A percentile compares a stretch with the other conserved stretches of the same genome.
phyloP scores from a whole-genome alignment of 2,329 filamentous ascomycete genomes.

The Cercospora beticola region DNA sequence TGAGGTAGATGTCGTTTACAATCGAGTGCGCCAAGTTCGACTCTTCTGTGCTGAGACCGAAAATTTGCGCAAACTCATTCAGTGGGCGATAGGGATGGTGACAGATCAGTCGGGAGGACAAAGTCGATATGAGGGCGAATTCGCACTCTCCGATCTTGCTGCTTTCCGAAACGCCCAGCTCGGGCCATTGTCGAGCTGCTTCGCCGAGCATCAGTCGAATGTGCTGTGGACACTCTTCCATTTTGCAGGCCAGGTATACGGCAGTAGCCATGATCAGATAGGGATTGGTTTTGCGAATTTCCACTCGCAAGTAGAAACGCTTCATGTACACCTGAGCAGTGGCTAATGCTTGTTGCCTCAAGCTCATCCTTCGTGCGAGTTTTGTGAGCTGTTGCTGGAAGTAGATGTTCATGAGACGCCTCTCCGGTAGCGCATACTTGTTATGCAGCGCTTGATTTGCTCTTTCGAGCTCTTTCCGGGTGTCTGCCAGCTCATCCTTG shows the following conservation, averaged over 20 bases:
- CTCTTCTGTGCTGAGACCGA: constrained; percentile 76
- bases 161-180: constrained; percentile 72
- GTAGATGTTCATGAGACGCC: constrained; percentile 82
- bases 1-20: constrained; percentile 90
- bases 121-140: constrained; percentile 86
- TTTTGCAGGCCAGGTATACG: constrained; percentile 93
- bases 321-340: constrained; percentile 95
- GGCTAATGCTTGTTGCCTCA: constrained; percentile 88
- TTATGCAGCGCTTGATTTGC: constrained; percentile 68
- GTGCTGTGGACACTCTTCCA: constrained; percentile 96
- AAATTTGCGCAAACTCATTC: constrained; percentile 65
- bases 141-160: constrained; percentile 90
- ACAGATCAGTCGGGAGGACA: constrained; percentile 84
- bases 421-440: constrained; percentile 78
- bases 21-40: constrained; percentile 74
- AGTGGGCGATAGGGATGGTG: constrained; percentile 89
- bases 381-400: constrained; percentile 85
- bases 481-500: constrained; percentile 72
- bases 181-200: constrained; percentile 80
- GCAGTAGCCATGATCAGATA: constrained; percentile 92
- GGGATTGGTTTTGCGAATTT: constrained; percentile 88
- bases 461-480: constrained; percentile 74
- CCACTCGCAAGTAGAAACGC: constrained; percentile 86
- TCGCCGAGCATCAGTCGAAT: constrained; percentile 88
- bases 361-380: constrained; percentile 77